Evolutionary conservation across 129 eudicot species (phyloP), one percentile per base, ranked within the genome.

Genomic region (Glebionis coronaria): DNA sequence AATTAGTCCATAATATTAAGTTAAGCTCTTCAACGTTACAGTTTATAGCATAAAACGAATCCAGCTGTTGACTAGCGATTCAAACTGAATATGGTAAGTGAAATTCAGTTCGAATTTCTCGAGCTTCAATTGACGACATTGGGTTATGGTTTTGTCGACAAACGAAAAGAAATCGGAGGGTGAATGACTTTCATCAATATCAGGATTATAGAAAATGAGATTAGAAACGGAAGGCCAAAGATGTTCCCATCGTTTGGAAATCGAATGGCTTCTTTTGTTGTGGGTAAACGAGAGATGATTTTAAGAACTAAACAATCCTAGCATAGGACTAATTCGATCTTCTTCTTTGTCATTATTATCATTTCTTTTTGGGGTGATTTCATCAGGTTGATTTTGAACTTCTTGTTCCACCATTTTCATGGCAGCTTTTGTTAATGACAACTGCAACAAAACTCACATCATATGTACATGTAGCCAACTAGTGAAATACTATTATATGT

Each of bases 61-160:
- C 73, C 61, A 74, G 11, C 11, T 66, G n/a, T 67, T 67, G 35
- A 66, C 31, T 6, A 14, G 55, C 14, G 62, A 57, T 40, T 66
- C 68, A 52, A 47, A 49, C 11, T 19, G 45, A 42, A 19, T 13
- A 56, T 46, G 20, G 38, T 65, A 66, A 2, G 68, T 21, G 45
- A 21, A 47, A 40, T 5, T 2, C 3, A 67, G 12, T 58, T 1
- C 5, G 19, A 58, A 57, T 52, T 58, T 74, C 0, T 67, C n/a
- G 52, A 74, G 46, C 45, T 67, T 58, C 35, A 15, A 9, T 58
- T 35, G 55, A 44, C 16, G 68, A 49, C 79, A 59, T 12, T 74
- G 79, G 38, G 56, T 12, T 74, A 74, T 61, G 56, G 79, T 67
- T 67, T 74, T 38, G 68, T 74, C 64, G 4, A 74, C 53, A 35